phyloP scores from a whole-genome alignment of 805 yeast genomes.

The Ogataea zsoltii region DNA sequence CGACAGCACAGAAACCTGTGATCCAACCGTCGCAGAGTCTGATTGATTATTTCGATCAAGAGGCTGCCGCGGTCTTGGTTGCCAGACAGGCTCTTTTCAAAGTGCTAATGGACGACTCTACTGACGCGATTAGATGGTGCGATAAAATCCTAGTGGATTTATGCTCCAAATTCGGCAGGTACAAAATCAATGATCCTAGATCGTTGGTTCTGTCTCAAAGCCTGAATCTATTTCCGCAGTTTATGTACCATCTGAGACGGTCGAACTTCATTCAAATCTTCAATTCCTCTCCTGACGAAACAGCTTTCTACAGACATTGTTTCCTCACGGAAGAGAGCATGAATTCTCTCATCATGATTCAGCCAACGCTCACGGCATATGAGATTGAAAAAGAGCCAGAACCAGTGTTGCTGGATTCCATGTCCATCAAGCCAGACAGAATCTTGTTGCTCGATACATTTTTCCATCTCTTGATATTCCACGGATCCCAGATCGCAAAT shows the following conservation, averaged over 20 bases:
- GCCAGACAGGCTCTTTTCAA: slow-evolving; percentile 54
- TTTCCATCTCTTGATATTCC: slow-evolving; percentile 67
- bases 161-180: slow-evolving; percentile 49
- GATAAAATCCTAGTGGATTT: slow-evolving; percentile 49
- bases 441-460: slow-evolving; percentile 65
- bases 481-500: slow-evolving; percentile 64
- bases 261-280: slow-evolving; percentile 66
- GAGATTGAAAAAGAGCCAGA: slow-evolving; percentile 58
- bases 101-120: slow-evolving; percentile 38
- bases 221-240: slow-evolving; percentile 62
- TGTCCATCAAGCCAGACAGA: slow-evolving; percentile 57
- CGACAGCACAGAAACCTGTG: slow-evolving; percentile 52
- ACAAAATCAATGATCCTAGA: slow-evolving; percentile 44
- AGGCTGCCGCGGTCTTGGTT: slow-evolving; percentile 62
- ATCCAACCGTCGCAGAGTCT: slow-evolving; percentile 40
- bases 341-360: slow-evolving; percentile 66
- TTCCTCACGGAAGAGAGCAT: slow-evolving; percentile 61
- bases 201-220: slow-evolving; percentile 51
- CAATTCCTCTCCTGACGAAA: slow-evolving; percentile 73
- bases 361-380: slow-evolving; percentile 64
- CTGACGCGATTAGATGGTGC: slow-evolving; percentile 49
- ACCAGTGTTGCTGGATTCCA: slow-evolving; percentile 64
- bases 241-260: slow-evolving; percentile 65
- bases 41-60: slow-evolving; percentile 61
- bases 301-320: slow-evolving; percentile 62